Evolutionary conservation across 345 rosid species (phyloP), one percentile per base, ranked within the genome.

Genomic region (Ceriops decandra): DNA sequence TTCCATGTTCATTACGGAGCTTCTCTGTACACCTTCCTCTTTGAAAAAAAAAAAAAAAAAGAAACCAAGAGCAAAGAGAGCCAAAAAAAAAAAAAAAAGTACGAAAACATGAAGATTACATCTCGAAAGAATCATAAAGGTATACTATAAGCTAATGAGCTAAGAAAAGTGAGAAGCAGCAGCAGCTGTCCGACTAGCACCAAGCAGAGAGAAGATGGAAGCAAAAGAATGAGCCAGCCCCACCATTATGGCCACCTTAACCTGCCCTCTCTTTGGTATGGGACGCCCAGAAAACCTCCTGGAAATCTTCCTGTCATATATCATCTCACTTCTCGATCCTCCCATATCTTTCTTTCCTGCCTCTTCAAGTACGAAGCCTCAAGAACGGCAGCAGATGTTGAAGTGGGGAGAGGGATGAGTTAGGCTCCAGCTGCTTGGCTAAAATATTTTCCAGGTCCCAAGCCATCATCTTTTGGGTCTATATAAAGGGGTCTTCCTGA

Each of bases 221-320:
- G 86, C 88, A 59, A 90, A 64, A 38, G 85, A 65, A 54, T 84
- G 82, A 64, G 86, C 89, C 68, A 90, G 60, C 2, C 83, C 87
- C 62, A 84, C 72, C 27, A 84, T 75, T 36, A 90, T 81, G 5
- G 84, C 91, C 84, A 86, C 76, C 84, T 86, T 90, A 73, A 90
- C 87, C 66, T 78, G 86, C 1, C 96, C 93, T 79, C 96, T 85
- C 81, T 83, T 86, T 1, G 96, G 96, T 15, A 86, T 80, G 68
- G 71, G 85, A 71, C 96, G 91, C 80, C 85, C 52, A n/a, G 46
- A 52, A 13, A 70, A 61, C 68, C 80, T 69, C 64, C 65, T 72
- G 19, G 79, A 66, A 36, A 72, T 63, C 69, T 67, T 63, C 66
- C 81, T 73, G 17, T 77, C 76, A 52, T 66, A 71, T 73, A 61